Base-by-base conservation (phyloP, 2,329 filamentous ascomycete genomes). In the Hypoxylon sp. region DNA sequence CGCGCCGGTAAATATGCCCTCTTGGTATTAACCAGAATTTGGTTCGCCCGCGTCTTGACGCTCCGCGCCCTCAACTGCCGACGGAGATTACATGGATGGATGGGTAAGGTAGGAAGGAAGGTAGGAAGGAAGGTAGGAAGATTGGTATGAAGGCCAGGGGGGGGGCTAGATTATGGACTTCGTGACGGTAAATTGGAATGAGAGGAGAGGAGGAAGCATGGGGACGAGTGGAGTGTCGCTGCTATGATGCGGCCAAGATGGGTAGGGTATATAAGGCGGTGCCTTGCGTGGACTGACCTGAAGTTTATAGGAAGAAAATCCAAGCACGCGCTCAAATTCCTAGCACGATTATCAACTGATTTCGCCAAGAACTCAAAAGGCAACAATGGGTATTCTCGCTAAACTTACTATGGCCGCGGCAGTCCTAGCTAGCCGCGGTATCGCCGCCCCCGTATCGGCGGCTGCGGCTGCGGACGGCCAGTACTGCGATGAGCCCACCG, bases 401-500 rank as follows among this genome's bases (percentile, higher is more conserved):
- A 44, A 42, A 42, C 30, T 59, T 36, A 35, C 36, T 20, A 45
- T 46, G n/a, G 56, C 34, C 13, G 54, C 30, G 16, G 29, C 50
- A 12, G n/a, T 42, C 34, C 53, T 59, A 19, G 46, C 45, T 6
- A 35, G 43, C 19, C 21, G 36, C 30, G 23, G 38, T 12, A n/a
- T 57, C 44, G 27, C 51, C 7, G 51, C 53, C 23, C 45, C 50
- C 2, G 25, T 43, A 17, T 17, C 46, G 13, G 41, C 34, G 7
- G 36, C 50, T 2, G 25, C 41, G 19, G 16, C 46, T 13, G 41
- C 34, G 7, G 36, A 51, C 11, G 51, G 49, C 16, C 45, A 56
- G 43, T 62, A 63, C 31, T 66, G 63, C 44, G 63, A 66, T 29
- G 25, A 44, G 11, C 16, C 25, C 17, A 60, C 57, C 17, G 50